phyloP scores from a whole-genome alignment of 164 flowering plant species.

The Taxillus chinensis region DNA sequence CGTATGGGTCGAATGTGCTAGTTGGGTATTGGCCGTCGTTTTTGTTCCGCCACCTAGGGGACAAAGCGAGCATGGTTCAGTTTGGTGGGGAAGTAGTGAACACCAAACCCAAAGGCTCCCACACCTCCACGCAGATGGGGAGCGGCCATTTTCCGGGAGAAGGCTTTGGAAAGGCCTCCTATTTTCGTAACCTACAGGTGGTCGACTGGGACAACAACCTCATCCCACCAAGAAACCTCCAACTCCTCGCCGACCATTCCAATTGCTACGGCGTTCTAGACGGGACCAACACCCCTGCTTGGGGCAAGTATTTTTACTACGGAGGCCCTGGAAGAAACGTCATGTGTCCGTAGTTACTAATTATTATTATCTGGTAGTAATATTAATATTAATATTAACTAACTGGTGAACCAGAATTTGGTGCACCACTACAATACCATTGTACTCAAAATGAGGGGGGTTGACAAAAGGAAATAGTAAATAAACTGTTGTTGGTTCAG shows the following conservation, averaged over 20 bases:
- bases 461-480: too few species aligned
- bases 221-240: conserved; percentile 35
- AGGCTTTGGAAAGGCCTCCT: conserved; percentile 61
- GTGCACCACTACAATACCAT: too few species aligned
- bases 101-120: conserved; percentile 13
- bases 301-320: conserved; percentile 66
- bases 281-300: conserved; percentile 37
- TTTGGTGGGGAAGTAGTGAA: conserved; percentile 39
- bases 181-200: conserved; percentile 47
- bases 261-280: conserved; percentile 52
- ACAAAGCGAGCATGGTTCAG: conserved; percentile 27
- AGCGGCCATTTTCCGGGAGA: conserved; percentile 65
- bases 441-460: too few species aligned
- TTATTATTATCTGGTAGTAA: too few species aligned
- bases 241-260: conserved; percentile 49
- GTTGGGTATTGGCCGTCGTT: conserved; percentile 43
- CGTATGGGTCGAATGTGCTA: conserved; percentile 20
- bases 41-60: conserved; percentile 23
- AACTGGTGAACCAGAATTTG: too few species aligned
- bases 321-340: conserved; percentile 69
- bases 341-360: conserved; percentile 47
- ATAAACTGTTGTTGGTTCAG: too few species aligned
- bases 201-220: conserved; percentile 59
- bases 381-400: too few species aligned
- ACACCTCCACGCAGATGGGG: conserved; percentile 61